Evolutionary conservation across 2,329 filamentous ascomycete species (phyloP), one percentile per base, ranked within the genome.

Genomic region (Tolypocladium nubicola): DNA sequence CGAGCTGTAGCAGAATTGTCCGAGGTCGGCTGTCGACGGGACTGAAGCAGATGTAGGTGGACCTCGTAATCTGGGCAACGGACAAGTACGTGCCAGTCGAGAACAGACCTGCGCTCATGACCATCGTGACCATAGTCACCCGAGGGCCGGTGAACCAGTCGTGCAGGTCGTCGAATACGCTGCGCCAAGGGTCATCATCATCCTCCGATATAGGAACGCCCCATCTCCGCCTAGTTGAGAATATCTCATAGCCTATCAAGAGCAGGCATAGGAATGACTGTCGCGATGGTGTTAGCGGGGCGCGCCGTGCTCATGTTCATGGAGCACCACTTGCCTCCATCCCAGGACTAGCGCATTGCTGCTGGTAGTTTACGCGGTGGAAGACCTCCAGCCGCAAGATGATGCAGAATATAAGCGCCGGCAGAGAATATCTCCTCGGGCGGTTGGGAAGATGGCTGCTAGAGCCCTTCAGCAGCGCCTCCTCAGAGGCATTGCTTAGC

Each of bases 11-110:
- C n/a, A 70, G 60, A 0, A 76, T 60, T 1, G 75, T 67, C 21
- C 65, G 65, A 5, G 66, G 63, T 3, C 66, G 66, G 54, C 68
- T 73, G 56, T 81, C 79, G 16, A 72, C 59, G 4, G 70, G 62
- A 5, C 70, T 61, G 21, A 79, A 77, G 62, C 81, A 84, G 57
- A 81, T 74, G 58, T 77, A 81, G 0, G 77, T 80, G 14, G 80
- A 82, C n/a, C 64, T 68, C 21, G 66, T 63, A 3, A 69, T 68
- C n/a, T 73, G 71, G 16, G 70, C 68, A 2, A 72, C 63, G 19
- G 74, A 68, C 2, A 74, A 64, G 57, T 72, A 79, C 3, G 75
- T 72, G 3, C 78, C 77, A 4, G 70, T 69, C 13, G 72, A 70
- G 45, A 82, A 68, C n/a, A 75, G 58, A 21, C 73, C 7, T 6